Percentiles rank a stretch among this genome's conserved stretches.
Conservation (phyloP, 371 early-diverging fungal species). For the Mortierella sp. region DNA sequence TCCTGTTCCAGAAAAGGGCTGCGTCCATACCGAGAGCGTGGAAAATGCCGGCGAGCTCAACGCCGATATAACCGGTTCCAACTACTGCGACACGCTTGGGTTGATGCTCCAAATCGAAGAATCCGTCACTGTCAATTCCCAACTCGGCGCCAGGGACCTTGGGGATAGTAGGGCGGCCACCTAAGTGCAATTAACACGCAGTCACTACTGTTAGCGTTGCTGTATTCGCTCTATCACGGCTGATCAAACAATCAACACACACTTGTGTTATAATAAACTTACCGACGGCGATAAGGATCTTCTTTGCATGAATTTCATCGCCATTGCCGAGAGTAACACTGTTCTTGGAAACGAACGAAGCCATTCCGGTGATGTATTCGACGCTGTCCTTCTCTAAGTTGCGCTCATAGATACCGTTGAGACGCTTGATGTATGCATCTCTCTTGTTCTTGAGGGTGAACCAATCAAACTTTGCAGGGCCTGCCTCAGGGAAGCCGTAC, state of each 20-base stretch:
- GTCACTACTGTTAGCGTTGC: background rate
- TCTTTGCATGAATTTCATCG: constrained; percentile 76
- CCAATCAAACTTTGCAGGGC: constrained; percentile 75
- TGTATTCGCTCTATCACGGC: background rate
- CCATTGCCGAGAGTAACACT: constrained; percentile 79
- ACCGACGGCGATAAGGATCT: constrained; percentile 93
- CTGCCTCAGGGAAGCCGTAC: constrained; percentile 86
- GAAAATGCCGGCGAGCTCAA: constrained; percentile 98
- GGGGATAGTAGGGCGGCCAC: constrained; percentile 82
- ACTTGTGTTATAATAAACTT: constrained; percentile 17
- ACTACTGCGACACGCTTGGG: constrained; percentile 94
- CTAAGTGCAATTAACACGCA: constrained; percentile 41
- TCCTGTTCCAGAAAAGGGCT: background rate
- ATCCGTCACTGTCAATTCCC: constrained; percentile 95
- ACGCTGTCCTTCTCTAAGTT: constrained; percentile 92
- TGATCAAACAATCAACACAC: background rate
- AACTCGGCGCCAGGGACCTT: constrained; percentile 86
- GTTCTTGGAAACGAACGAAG: constrained; percentile 82
- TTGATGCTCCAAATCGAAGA: constrained; percentile 92
- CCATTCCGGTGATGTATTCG: constrained; percentile 86
- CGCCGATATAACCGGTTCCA: constrained; percentile 94
- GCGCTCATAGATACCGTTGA: constrained; percentile 96
- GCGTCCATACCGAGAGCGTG: constrained; percentile 70
- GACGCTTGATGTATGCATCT: constrained; percentile 94
- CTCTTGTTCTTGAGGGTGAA: constrained; percentile 86